Percentiles rank a stretch among this genome's conserved stretches.
These are phyloP conservation scores for Tetracentron sinense DNA, from an alignment of 164 flowering plant species.

Conservation along the genomic window DNA sequence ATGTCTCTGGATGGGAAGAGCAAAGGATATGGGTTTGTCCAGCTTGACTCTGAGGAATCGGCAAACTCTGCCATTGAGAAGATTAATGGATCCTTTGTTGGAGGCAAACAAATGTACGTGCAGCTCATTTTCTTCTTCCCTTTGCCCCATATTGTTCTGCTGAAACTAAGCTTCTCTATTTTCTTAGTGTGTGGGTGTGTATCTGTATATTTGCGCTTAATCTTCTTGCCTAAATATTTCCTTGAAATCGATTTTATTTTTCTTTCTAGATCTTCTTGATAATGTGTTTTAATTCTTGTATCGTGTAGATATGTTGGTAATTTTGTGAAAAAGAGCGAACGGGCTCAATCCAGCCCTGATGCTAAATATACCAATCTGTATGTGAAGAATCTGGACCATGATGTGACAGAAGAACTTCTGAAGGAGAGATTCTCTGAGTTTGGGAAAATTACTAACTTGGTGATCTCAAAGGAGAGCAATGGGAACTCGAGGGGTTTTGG, in stretches of 20 bases:
- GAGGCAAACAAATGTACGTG: slow-evolving; percentile 63
- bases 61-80: slow-evolving; percentile 65
- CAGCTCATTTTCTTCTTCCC: background rate
- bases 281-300: background rate
- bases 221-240: background rate
- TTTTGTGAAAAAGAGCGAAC: slow-evolving; percentile 58
- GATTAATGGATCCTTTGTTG: slow-evolving; percentile 46
- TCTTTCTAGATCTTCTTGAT: background rate
- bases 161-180: too few relatives aligned
- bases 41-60: slow-evolving; percentile 68
- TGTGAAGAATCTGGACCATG: slow-evolving; percentile 70
- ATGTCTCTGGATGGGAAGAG: slow-evolving; percentile 74
- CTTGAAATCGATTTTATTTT: background rate
- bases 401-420: slow-evolving; percentile 55
- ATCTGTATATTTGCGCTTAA: background rate
- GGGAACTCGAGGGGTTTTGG: slow-evolving; percentile 89
- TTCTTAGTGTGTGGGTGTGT: background rate
- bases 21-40: slow-evolving; percentile 86
- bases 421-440: slow-evolving; percentile 59
- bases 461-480: slow-evolving; percentile 50
- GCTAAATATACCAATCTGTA: slow-evolving; percentile 70
- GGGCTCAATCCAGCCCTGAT: slow-evolving; percentile 47
- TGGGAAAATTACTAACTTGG: slow-evolving; percentile 62
- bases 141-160: background rate
- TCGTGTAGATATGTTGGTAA: slow-evolving; percentile 60